Percentiles rank a stretch among this genome's conserved stretches.
Conservation (phyloP, 352 stramenopile genomes). For the Globisporangium echinulatum region DNA sequence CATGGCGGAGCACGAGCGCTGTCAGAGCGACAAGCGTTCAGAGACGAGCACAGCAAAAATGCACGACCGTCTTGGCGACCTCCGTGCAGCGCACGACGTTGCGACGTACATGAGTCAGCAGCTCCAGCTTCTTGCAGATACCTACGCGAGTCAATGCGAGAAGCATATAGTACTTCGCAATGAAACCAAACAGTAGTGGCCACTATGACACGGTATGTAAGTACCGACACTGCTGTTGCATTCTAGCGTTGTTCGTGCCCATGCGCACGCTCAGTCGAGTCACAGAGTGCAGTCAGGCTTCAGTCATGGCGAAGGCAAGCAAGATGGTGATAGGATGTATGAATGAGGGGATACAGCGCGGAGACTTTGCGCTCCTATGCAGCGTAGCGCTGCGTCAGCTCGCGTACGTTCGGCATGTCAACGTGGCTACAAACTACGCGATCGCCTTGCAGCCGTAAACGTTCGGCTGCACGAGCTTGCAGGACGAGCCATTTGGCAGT, state of each 20-base stretch:
- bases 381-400: no score
- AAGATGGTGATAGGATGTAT: no score
- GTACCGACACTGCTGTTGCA: no score
- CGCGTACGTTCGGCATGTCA: no score
- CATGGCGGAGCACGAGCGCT: slow-evolving; percentile 33
- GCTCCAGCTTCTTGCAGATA: slow-evolving; percentile 28
- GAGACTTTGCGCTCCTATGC: no score
- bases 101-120: slow-evolving; percentile 29
- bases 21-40: slow-evolving; percentile 39
- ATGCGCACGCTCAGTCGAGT: no score
- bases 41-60: slow-evolving; percentile 23
- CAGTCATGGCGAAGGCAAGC: no score
- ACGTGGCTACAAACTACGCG: background rate
- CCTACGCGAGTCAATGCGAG: slow-evolving; percentile 21
- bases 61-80: slow-evolving; percentile 24
- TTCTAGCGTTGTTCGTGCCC: no score
- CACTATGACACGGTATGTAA: no score
- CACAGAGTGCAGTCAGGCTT: no score
- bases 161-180: slow-evolving; percentile 14
- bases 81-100: slow-evolving; percentile 31
- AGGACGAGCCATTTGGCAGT: slow-evolving; percentile 10
- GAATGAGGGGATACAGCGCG: no score
- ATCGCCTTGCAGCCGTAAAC: slow-evolving; percentile 14
- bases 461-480: slow-evolving; percentile 3
- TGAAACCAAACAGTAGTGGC: slow-evolving; percentile 1